Conservation (phyloP, 768 basidiomycete genomes). For the Leccinellum albellum region DNA sequence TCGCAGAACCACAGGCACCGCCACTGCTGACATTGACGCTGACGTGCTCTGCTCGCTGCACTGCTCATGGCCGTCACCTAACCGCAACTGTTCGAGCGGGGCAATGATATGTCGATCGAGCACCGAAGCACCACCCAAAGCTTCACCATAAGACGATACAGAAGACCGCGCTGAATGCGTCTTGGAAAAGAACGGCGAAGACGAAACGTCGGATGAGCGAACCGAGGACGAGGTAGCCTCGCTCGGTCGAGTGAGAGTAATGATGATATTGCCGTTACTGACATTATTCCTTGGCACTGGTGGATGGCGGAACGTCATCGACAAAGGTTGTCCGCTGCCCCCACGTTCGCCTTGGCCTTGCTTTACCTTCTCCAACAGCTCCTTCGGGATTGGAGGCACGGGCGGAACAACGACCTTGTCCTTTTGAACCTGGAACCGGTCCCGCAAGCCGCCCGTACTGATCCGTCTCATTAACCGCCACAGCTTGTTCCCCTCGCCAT, state of each 20-base stretch:
- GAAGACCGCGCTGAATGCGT: constrained; percentile 52
- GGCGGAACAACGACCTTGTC: constrained; percentile 42
- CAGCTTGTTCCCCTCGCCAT: constrained; percentile 41
- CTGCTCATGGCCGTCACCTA: constrained; percentile 28
- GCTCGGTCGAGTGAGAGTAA: constrained; percentile 35
- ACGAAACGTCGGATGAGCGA: constrained; percentile 54
- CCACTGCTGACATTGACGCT: neutral
- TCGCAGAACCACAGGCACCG: neutral
- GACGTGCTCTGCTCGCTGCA: neutral
- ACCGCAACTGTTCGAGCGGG: constrained; percentile 50
- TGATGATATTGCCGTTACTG: neutral
- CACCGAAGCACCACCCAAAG: constrained; percentile 32
- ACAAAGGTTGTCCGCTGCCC: constrained; percentile 6
- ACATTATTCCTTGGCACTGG: constrained; percentile 7
- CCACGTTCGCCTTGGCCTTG: neutral
- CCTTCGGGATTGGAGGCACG: constrained; percentile 57
- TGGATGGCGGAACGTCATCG: neutral
- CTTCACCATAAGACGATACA: constrained; percentile 51
- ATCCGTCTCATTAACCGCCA: constrained; percentile 73
- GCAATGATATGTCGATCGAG: constrained; percentile 49
- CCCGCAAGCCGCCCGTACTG: constrained; percentile 59
- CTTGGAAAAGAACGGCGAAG: constrained; percentile 48
- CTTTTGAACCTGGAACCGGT: constrained; percentile 34
- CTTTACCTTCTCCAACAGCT: constrained; percentile 23
- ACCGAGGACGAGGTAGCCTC: constrained; percentile 59